Evolutionary conservation across 306 rosid genomes (phyloP).

Genomic region (Vigna radiata): DNA sequence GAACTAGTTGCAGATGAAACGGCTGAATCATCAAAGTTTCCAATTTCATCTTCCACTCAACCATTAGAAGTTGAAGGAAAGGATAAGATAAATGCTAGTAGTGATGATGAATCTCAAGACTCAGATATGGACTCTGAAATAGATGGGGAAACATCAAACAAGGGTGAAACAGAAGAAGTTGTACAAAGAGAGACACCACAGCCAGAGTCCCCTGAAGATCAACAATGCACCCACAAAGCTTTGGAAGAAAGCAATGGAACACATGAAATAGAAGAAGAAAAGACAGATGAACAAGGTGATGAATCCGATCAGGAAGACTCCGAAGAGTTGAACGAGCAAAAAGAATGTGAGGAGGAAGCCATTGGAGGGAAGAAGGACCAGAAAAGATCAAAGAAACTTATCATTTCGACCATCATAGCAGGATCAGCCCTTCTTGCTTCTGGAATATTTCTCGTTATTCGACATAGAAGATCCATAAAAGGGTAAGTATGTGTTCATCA

Average conservation of each 20-base stretch:
- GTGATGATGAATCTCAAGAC: slow-evolving; percentile 18
- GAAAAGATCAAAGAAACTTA: slow-evolving; percentile 47
- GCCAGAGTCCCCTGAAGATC: slow-evolving; percentile 9
- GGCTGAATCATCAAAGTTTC: slow-evolving; percentile 11
- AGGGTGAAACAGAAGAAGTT: slow-evolving; percentile 27
- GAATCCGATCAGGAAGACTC: background rate
- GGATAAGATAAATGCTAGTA: background rate
- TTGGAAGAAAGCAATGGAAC: slow-evolving; percentile 23
- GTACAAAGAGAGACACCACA: slow-evolving; percentile 25
- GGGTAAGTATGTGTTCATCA: slow-evolving; percentile 23
- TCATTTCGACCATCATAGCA: slow-evolving; percentile 53
- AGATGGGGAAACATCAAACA: slow-evolving; percentile 35
- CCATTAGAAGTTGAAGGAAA: slow-evolving; percentile 19
- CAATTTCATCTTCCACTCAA: slow-evolving; percentile 24
- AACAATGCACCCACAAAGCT: slow-evolving; percentile 14
- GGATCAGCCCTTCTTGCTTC: slow-evolving; percentile 68
- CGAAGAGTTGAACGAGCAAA: slow-evolving; percentile 22
- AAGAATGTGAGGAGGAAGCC: slow-evolving; percentile 42
- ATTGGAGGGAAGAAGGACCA: slow-evolving; percentile 28
- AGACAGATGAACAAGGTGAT: slow-evolving; percentile 6
- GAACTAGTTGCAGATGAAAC: slow-evolving; percentile 13
- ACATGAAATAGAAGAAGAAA: slow-evolving; percentile 37
- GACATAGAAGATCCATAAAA: slow-evolving; percentile 48
- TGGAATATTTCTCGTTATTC: slow-evolving; percentile 48
- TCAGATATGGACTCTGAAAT: background rate